Percentiles rank a stretch among this genome's conserved stretches.
phyloP scores from a whole-genome alignment of 2,329 filamentous ascomycete genomes.

The Cadophora luteo-olivacea region DNA sequence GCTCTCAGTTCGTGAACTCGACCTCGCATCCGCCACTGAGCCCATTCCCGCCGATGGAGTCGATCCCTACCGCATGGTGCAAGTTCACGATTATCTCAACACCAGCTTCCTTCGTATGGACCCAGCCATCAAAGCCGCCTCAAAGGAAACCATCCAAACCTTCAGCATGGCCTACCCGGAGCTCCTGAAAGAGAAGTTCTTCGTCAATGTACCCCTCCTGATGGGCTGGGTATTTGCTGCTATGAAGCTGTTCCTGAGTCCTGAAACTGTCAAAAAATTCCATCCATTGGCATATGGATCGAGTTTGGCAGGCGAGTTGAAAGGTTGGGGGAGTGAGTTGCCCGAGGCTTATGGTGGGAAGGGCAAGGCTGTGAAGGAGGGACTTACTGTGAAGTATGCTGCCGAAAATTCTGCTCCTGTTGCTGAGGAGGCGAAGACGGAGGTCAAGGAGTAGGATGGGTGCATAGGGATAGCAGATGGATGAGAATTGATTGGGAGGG shows the following conservation, averaged over 20 bases:
- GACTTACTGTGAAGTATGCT: conserved; percentile 43
- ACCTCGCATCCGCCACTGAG: conserved; percentile 70
- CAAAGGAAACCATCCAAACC: conserved; percentile 79
- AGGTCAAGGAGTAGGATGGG: neutral
- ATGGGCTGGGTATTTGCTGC: conserved; percentile 87
- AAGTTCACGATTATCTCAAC: conserved; percentile 91
- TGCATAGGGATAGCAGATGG: neutral
- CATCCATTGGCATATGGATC: conserved; percentile 78
- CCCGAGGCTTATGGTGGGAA: conserved; percentile 83
- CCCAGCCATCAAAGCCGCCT: conserved; percentile 75
- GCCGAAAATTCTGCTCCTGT: conserved; percentile 33
- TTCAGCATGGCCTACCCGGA: conserved; percentile 89
- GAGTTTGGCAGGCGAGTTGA: conserved; percentile 67
- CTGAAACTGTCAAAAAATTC: conserved; percentile 80
- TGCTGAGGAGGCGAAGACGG: neutral
- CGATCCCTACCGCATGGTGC: conserved; percentile 89
- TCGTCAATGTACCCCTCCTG: conserved; percentile 85
- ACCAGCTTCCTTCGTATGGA: conserved; percentile 88
- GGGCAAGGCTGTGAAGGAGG: conserved; percentile 52
- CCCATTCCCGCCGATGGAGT: conserved; percentile 66
- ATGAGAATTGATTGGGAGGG: neutral
- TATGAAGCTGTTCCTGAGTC: conserved; percentile 77
- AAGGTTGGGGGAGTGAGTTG: conserved; percentile 65
- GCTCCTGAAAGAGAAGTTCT: conserved; percentile 89
- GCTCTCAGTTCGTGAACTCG: conserved; percentile 76